These are phyloP conservation scores for Phellinidium pouzarii DNA, from an alignment of 1,284 basidiomycete genomes.

Conservation along the genomic window DNA sequence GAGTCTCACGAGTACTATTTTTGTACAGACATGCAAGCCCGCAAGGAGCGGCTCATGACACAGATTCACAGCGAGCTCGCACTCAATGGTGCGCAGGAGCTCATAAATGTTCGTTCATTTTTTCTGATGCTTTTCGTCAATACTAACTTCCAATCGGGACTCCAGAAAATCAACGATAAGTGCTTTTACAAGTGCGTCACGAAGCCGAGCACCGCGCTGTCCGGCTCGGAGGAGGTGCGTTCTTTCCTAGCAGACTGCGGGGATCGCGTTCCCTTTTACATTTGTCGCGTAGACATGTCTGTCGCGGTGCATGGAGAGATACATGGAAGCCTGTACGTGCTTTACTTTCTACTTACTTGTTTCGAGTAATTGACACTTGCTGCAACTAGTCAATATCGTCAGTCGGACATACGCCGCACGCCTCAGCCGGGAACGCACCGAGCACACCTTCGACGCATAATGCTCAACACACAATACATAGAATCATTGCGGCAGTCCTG, in stretches of 20 bases:
- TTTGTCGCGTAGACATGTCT: conserved; percentile 54
- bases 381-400: conserved; percentile 59
- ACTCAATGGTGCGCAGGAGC: conserved; percentile 71
- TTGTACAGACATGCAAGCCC: conserved; percentile 28
- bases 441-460: conserved; percentile 15
- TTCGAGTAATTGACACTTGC: conserved; percentile 11
- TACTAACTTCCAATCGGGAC: background rate
- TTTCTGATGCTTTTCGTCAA: background rate
- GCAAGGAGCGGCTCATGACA: conserved; percentile 67
- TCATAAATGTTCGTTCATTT: conserved; percentile 59
- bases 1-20: too few species aligned
- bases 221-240: conserved; percentile 66
- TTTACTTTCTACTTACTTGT: conserved; percentile 5
- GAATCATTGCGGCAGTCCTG: background rate
- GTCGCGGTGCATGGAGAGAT: conserved; percentile 69
- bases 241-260: background rate
- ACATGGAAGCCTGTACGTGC: conserved; percentile 77
- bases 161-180: conserved; percentile 68
- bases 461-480: background rate
- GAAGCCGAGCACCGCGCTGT: conserved; percentile 68
- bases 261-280: conserved; percentile 1
- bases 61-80: conserved; percentile 66
- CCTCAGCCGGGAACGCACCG: conserved; percentile 46
- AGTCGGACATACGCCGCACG: conserved; percentile 60
- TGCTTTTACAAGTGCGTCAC: conserved; percentile 74